Base-by-base conservation (phyloP, 148 eudicot genomes). In the Fallopia convolvulus region DNA sequence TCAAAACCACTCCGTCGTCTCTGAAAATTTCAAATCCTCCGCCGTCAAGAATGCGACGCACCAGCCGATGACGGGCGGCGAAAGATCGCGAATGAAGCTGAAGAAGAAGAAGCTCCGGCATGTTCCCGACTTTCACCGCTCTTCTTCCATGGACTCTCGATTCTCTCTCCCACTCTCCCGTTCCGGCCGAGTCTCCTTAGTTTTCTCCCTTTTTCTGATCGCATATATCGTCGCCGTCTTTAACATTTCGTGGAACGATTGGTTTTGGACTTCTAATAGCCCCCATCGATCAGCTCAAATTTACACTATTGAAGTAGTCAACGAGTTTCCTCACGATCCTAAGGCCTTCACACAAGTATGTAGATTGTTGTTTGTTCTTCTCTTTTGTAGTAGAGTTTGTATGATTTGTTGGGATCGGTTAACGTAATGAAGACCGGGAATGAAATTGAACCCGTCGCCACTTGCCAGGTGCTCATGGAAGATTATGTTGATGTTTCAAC, bases 291-390 rank as follows among this genome's bases (percentile, higher is more conserved):
- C 44, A 1, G 44, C 75, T 75, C 80, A 40, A 23, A 71, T 90
- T 78, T 80, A 82, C 80, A 71, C 86, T 1, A 55, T 84, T 49
- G 78, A 92, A 74, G 84, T 92, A 9, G 86, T 94, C 75, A 85
- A 87, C 47, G 94, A 87, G 83, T 94, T 84, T 76, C 97, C 93
- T 33, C 99, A 94, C 80, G 99, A 94, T 84, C 96, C 83, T 7
- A 18, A 8, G 0, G 93, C 99, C 49, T 94, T 94, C 77, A 94
- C 99, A 40, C 96, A 94, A 97, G 99, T 85, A 73, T n/a, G 72
- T 44, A 9, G 47, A 44, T 0, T 44, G 47, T 44, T 6, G n/a
- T 3, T 23, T 77, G n/a, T 47, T n/a, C 74, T 56, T 30, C 21
- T 33, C n/a, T 23, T 53, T 39, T 10, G 1, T 49, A 39, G 23